phyloP scores from a whole-genome alignment of 2,329 filamentous ascomycete genomes.

The Botryotinia globosa region DNA sequence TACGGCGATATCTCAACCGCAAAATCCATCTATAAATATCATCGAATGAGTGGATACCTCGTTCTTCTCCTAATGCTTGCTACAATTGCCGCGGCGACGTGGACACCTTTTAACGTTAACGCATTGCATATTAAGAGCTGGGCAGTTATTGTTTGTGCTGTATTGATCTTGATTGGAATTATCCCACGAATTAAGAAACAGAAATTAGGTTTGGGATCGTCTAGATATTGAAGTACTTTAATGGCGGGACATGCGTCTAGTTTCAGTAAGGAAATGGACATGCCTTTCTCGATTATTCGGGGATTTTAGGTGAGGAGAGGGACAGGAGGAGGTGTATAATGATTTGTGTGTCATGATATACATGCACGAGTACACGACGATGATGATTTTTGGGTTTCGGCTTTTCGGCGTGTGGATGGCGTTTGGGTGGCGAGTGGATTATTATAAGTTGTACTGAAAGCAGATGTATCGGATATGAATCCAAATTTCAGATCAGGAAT shows the following conservation, averaged over 20 bases:
- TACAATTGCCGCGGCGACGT: conserved; percentile 71
- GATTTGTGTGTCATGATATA: background rate
- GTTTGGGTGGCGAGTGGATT: background rate
- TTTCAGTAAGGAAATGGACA: background rate
- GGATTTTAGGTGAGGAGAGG: background rate
- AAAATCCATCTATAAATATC: conserved; percentile 86
- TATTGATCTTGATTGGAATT: conserved; percentile 68
- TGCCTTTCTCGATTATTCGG: background rate
- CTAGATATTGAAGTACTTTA: background rate
- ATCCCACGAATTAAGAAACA: conserved; percentile 75
- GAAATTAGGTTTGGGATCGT: conserved; percentile 61
- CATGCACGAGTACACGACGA: background rate
- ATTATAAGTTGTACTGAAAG: background rate
- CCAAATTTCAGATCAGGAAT: background rate
- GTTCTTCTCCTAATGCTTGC: conserved; percentile 68
- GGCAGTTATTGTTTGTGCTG: conserved; percentile 64
- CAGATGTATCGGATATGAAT: background rate
- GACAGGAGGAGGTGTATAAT: background rate
- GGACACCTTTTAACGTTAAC: conserved; percentile 70
- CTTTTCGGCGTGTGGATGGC: background rate
- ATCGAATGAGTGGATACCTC: conserved; percentile 73
- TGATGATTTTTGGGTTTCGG: background rate
- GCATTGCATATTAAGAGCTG: conserved; percentile 72
- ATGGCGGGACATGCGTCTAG: background rate
- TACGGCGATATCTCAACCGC: conserved; percentile 79